These are phyloP conservation scores for Biscutella auriculata DNA, from an alignment of 441 rosid species.

Conservation along the genomic window DNA sequence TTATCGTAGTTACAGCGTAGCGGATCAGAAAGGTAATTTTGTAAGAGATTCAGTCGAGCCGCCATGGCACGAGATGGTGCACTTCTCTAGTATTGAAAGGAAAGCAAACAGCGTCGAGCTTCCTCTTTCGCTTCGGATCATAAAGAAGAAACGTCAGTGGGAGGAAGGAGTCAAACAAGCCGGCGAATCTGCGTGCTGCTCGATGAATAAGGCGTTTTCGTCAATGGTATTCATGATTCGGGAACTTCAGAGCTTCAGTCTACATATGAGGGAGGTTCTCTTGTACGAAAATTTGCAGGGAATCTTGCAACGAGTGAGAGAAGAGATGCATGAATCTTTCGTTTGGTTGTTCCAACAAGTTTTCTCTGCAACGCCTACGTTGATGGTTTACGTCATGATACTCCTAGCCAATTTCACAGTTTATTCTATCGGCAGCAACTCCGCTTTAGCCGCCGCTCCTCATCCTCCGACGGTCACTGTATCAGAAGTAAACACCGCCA, in stretches of 20 bases:
- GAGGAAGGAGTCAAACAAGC: constrained; percentile 47
- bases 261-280: constrained; percentile 58
- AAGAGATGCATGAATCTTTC: constrained; percentile 65
- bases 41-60: constrained; percentile 24
- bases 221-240: constrained; percentile 80
- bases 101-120: constrained; percentile 72
- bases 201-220: constrained; percentile 67
- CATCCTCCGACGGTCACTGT: constrained; percentile 17
- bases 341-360: constrained; percentile 84
- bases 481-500: constrained; percentile 20
- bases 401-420: constrained; percentile 67
- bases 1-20: too few relatives aligned
- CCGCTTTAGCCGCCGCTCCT: constrained; percentile 38
- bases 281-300: constrained; percentile 53
- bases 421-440: constrained; percentile 40
- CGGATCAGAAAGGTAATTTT: constrained; percentile 6
- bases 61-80: constrained; percentile 33
- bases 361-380: constrained; percentile 70
- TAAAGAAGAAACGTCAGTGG: constrained; percentile 61
- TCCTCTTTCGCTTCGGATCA: constrained; percentile 61
- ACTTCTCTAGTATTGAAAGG: constrained; percentile 43
- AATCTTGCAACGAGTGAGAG: constrained; percentile 44
- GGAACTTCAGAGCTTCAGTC: constrained; percentile 51
- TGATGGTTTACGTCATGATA: constrained; percentile 78
- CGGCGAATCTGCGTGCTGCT: constrained; percentile 48